A percentile compares a stretch with the other conserved stretches of the same genome.
phyloP scores from a whole-genome alignment of 257 asterid species.

The Solanum bulbocastanum region DNA sequence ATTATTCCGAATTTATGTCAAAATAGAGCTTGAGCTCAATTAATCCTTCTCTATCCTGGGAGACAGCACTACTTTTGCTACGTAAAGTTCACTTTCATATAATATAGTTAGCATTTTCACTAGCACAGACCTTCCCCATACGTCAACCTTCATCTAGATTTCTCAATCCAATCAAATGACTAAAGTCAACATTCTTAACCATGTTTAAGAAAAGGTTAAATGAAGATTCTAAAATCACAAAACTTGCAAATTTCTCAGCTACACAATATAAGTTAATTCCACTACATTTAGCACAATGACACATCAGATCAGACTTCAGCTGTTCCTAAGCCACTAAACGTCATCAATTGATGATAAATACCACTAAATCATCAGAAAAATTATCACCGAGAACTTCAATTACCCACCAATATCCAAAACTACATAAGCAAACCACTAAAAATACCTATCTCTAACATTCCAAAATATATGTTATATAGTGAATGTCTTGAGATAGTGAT shows the following conservation, averaged over 20 bases:
- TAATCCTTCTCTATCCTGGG: accelerated
- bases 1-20: too few relatives aligned
- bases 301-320: neutral
- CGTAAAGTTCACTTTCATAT: neutral
- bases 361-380: accelerated
- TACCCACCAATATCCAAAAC: neutral
- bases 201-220: neutral
- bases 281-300: neutral
- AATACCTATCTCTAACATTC: neutral
- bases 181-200: neutral
- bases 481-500: neutral
- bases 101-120: neutral
- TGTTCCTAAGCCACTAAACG: neutral
- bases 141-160: neutral
- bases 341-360: neutral
- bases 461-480: neutral
- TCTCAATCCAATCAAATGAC: neutral
- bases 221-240: neutral
- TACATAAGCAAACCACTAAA: neutral
- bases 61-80: neutral
- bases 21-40: neutral
- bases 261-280: neutral
- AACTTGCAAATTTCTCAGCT: neutral
- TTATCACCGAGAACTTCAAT: neutral
- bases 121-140: neutral